Base-by-base conservation (phyloP, 2,329 filamentous ascomycete genomes). In the Cadophora gregata region DNA sequence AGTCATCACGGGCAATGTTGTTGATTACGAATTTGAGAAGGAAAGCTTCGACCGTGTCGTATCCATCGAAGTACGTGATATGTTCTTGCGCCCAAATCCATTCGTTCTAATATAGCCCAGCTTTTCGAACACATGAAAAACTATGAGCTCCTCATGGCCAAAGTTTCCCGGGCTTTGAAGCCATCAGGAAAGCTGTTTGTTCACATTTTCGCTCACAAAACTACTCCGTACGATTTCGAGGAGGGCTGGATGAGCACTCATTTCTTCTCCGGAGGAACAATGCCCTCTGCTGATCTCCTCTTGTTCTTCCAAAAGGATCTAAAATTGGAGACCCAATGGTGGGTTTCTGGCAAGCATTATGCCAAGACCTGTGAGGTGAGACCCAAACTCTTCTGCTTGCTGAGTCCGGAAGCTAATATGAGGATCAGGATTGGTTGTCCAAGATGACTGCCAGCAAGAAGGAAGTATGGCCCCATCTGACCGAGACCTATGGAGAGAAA, bases 111-210 rank as follows among this genome's bases (percentile, higher is more conserved):
- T 50, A 10, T 6, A 21, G 25, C 29, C n/a, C 62, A 91, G 82
- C 81, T 92, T 14, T 91, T 92, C 74, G 89, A 92, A 76, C 90
- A 92, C 77, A 91, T 92, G 89, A 92, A 92, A 77, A 92, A 92
- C 77, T 91, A 92, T 77, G 84, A 89, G 69, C 79, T 87, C 14
- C 83, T 92, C 27, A 85, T 92, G 79, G 82, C 83, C 51, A 92
- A 92, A 77, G 79, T 91, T 19, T 75, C 82, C 3, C 80, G 83
- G 33, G 83, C 88, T 2, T 79, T 92, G 63, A 88, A 85, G 70
- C 84, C 87, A 0, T 81, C 82, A 1, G 90, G 89, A 4, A 90
- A 90, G 78, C 80, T 91, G 16, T 91, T 92, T 73, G 86, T 91
- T 65, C 89, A 92, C 72, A 86, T 90, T 62, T 91, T 92, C 73